Evolutionary conservation across 169 alveolate species (phyloP).

Genomic region (Amoebophrya sp.): DNA sequence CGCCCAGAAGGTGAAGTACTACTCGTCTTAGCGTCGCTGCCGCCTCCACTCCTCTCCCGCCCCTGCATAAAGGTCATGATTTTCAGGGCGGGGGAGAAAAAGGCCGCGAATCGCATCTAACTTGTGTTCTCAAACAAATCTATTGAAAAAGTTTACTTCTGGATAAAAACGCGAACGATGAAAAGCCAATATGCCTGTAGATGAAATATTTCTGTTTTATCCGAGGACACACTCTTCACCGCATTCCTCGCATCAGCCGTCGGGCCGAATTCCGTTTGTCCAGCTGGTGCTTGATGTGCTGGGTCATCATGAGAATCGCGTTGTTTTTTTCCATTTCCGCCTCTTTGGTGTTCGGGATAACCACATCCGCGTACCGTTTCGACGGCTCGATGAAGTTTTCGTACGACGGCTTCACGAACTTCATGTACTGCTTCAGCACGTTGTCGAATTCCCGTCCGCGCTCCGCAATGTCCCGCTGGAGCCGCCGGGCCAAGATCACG

Average conservation of each 20-base stretch:
- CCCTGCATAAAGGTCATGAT: too few relatives aligned
- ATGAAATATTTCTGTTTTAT: too few relatives aligned
- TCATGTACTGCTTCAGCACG: not conserved
- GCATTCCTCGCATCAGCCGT: not conserved
- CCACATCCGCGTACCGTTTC: not conserved
- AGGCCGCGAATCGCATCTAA: too few relatives aligned
- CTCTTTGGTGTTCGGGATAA: not conserved
- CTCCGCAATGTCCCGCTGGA: slow-evolving; percentile 42
- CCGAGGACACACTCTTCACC: too few relatives aligned
- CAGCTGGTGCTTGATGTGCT: not conserved
- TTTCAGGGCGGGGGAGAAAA: too few relatives aligned
- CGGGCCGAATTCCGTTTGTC: not conserved
- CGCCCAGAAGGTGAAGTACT: too few relatives aligned
- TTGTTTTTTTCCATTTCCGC: not conserved
- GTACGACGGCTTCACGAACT: not conserved
- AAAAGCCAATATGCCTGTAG: too few relatives aligned
- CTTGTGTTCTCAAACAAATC: too few relatives aligned
- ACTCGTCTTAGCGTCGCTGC: too few relatives aligned
- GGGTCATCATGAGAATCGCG: not conserved
- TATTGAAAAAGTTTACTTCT: too few relatives aligned
- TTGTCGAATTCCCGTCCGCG: not conserved
- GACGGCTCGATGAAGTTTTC: not conserved
- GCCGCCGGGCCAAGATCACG: slow-evolving; percentile 62
- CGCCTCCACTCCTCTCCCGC: too few relatives aligned
- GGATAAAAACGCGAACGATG: too few relatives aligned